A percentile compares a stretch with the other conserved stretches of the same genome.
These are phyloP conservation scores for Nothophaeocryptopus gaeumannii DNA, from an alignment of 2,329 filamentous ascomycete species.

Conservation along the genomic window DNA sequence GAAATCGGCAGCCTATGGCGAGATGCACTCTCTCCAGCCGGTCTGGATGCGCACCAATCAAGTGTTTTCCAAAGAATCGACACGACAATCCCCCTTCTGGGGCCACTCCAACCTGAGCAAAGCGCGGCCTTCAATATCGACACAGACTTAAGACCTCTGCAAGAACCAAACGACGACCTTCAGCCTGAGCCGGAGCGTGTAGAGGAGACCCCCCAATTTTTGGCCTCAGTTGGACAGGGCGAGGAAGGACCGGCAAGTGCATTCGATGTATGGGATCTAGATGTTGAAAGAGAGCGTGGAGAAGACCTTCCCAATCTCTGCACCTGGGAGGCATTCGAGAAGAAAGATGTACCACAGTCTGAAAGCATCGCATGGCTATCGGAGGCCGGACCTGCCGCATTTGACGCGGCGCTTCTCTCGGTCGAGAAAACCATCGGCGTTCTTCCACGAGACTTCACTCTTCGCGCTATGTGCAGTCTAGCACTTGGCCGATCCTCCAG, in stretches of 20 bases:
- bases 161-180: slow-evolving; percentile 32
- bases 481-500: slow-evolving; percentile 69
- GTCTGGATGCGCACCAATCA: slow-evolving; percentile 3
- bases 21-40: slow-evolving; percentile 8
- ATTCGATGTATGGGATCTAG: slow-evolving; percentile 43
- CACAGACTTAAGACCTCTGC: slow-evolving; percentile 15
- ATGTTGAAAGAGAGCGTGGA: slow-evolving; percentile 33
- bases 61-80: slow-evolving; percentile 18
- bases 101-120: not conserved
- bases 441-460: slow-evolving; percentile 37
- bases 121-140: slow-evolving; percentile 12
- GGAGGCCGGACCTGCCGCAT: slow-evolving; percentile 64
- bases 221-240: slow-evolving; percentile 6
- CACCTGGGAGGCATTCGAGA: slow-evolving; percentile 67
- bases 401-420: slow-evolving; percentile 62
- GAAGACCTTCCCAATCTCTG: slow-evolving; percentile 45
- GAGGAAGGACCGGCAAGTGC: slow-evolving; percentile 8
- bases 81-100: not conserved
- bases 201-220: slow-evolving; percentile 20
- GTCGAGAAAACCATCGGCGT: slow-evolving; percentile 38
- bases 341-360: slow-evolving; percentile 32
- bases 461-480: slow-evolving; percentile 60
- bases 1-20: slow-evolving; percentile 25
- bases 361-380: slow-evolving; percentile 58
- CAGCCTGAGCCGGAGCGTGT: not conserved